phyloP scores from a whole-genome alignment of 176 grass and related monocot genomes.

The Panicum miliaceum region DNA sequence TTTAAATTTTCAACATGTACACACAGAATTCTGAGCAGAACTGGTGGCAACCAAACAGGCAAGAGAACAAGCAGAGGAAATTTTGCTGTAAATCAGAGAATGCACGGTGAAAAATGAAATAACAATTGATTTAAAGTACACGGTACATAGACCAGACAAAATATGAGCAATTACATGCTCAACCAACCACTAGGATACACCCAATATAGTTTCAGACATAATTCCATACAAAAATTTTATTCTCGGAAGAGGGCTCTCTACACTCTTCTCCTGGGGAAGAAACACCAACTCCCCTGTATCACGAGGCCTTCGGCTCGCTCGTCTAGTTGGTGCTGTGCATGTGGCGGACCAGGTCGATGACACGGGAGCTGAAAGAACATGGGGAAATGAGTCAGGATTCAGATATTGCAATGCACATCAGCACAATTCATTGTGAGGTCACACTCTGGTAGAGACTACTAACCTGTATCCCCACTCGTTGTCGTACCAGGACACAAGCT shows the following conservation, averaged over 20 bases:
- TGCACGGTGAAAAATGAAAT: neutral
- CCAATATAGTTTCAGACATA: slow-evolving; percentile 33
- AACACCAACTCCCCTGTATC: slow-evolving; percentile 24
- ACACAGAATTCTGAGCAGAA: no score
- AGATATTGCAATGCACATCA: neutral
- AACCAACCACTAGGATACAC: slow-evolving; percentile 31
- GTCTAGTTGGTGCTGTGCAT: slow-evolving; percentile 66
- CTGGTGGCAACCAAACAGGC: neutral
- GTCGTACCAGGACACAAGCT: slow-evolving; percentile 74
- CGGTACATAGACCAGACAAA: slow-evolving; percentile 20
- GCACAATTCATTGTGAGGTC: neutral
- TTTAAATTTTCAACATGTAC: no score
- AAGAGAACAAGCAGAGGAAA: neutral
- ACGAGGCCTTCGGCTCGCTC: neutral
- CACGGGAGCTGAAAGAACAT: slow-evolving; percentile 63
- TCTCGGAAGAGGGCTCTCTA: slow-evolving; percentile 36
- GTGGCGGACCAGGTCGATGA: slow-evolving; percentile 89
- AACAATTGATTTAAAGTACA: neutral
- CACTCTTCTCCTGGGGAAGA: slow-evolving; percentile 38
- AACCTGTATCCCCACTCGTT: slow-evolving; percentile 82
- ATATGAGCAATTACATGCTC: slow-evolving; percentile 24
- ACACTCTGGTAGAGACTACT: neutral
- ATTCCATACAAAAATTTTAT: slow-evolving; percentile 48
- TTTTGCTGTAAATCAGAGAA: neutral
- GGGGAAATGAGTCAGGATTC: neutral